These are phyloP conservation scores for Nectriaceae sp. DNA, from an alignment of 2,329 filamentous ascomycete genomes.

Conservation along the genomic window DNA sequence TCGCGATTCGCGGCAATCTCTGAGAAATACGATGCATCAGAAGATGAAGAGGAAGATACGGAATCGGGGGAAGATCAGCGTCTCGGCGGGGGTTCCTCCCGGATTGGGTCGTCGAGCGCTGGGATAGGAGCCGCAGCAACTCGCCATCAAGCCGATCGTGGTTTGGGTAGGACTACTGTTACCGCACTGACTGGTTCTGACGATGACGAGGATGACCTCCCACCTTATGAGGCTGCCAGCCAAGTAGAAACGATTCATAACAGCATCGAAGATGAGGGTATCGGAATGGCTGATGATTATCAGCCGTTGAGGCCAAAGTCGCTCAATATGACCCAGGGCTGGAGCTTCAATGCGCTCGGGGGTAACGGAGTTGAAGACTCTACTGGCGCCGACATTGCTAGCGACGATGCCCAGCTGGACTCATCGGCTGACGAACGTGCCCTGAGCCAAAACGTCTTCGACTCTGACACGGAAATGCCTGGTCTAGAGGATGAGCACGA, in stretches of 20 bases:
- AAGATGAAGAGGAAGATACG: slow-evolving; percentile 43
- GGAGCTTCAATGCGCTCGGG: slow-evolving; percentile 48
- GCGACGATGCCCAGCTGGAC: slow-evolving; percentile 46
- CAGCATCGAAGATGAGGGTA: slow-evolving; percentile 53
- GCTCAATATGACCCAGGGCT: slow-evolving; percentile 39
- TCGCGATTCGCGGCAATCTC: slow-evolving; percentile 72
- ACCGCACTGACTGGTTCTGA: slow-evolving; percentile 27
- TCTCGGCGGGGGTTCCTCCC: slow-evolving; percentile 82
- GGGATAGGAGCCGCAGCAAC: slow-evolving; percentile 75
- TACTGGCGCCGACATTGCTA: slow-evolving; percentile 40
- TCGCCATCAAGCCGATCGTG: slow-evolving; percentile 63
- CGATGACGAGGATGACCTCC: slow-evolving; percentile 34
- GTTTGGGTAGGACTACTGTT: slow-evolving; percentile 48
- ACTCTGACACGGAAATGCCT: slow-evolving; percentile 35
- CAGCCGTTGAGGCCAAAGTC: slow-evolving; percentile 29
- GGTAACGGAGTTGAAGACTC: slow-evolving; percentile 33
- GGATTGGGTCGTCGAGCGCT: slow-evolving; percentile 88
- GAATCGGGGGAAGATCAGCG: slow-evolving; percentile 80
- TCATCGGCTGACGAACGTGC: slow-evolving; percentile 40
- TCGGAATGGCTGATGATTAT: slow-evolving; percentile 41
- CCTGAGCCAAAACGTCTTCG: slow-evolving; percentile 21
- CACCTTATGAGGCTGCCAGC: slow-evolving; percentile 32
- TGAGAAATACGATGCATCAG: slow-evolving; percentile 59
- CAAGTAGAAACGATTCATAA: slow-evolving; percentile 34
- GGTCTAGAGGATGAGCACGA: slow-evolving; percentile 19